Percentiles rank a stretch among this genome's conserved stretches.
Evolutionary conservation across 2,329 filamentous ascomycete genomes (phyloP).

Genomic region (Esteya vermicola): DNA sequence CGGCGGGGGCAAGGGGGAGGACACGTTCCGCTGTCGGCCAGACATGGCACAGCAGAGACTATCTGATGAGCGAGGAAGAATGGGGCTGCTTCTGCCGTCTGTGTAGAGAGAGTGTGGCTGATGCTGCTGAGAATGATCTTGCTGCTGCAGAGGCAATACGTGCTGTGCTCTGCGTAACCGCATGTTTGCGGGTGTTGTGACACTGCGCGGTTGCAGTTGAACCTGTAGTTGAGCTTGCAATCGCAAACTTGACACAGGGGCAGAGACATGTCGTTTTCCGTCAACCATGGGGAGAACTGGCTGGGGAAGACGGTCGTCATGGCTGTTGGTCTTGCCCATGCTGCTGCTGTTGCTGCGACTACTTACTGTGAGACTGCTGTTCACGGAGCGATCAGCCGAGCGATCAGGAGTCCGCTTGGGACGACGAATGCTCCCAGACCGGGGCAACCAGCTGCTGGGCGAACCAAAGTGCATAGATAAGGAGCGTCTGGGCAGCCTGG

Average conservation of each 20-base stretch:
- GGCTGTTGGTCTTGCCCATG: not conserved
- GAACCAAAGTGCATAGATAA: slow-evolving; percentile 47
- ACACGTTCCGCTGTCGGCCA: slow-evolving; percentile 27
- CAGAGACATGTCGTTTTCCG: slow-evolving; percentile 38
- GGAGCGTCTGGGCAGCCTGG: slow-evolving; percentile 34
- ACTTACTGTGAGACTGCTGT: not conserved
- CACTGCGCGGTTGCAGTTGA: slow-evolving; percentile 12
- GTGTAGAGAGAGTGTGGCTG: too few species aligned
- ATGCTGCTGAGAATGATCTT: too few species aligned
- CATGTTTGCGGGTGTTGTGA: slow-evolving; percentile 30
- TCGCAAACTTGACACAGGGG: slow-evolving; percentile 18
- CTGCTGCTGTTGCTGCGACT: not conserved
- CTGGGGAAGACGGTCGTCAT: not conserved
- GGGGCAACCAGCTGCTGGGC: slow-evolving; percentile 40
- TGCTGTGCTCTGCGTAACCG: slow-evolving; percentile 7
- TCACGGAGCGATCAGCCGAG: slow-evolving; percentile 13
- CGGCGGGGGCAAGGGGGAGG: slow-evolving; percentile 45
- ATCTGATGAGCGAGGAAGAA: slow-evolving; percentile 3
- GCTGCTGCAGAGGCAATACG: not conserved
- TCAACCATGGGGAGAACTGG: not conserved
- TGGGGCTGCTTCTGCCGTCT: slow-evolving; percentile 1
- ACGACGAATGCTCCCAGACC: slow-evolving; percentile 40
- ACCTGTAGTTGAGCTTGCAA: slow-evolving; percentile 1
- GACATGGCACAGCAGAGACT: not conserved
- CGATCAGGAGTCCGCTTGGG: slow-evolving; percentile 30